Evolutionary conservation across 73 alveolate genomes (phyloP).

Genomic region (Paraurostyla sp.): DNA sequence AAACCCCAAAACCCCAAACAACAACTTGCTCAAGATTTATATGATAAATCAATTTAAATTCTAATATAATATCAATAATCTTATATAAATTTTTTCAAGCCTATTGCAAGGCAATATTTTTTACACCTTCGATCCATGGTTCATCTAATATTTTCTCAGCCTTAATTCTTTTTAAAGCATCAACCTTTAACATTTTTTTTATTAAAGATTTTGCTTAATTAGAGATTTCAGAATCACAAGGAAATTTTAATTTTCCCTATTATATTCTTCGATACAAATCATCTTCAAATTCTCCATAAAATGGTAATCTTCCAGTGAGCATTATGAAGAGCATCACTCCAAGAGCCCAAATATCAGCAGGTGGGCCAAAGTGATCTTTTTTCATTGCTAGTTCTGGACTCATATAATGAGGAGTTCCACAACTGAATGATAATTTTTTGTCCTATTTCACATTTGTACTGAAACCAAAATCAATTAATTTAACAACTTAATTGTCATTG

Average conservation of each 20-base stretch:
- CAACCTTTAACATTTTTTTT: conserved; percentile 11
- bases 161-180: background rate
- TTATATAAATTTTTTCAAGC: no score
- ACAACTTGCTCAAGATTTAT: no score
- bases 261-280: conserved; percentile 70
- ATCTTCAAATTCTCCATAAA: conserved; percentile 61
- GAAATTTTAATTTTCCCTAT: conserved; percentile 9
- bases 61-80: no score
- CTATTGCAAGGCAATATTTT: no score
- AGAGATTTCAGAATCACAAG: background rate
- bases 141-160: conserved; percentile 9
- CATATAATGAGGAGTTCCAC: conserved; percentile 81
- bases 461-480: conserved; percentile 77
- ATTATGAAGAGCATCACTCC: conserved; percentile 72
- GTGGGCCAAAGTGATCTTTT: conserved; percentile 69
- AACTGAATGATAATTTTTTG: conserved; percentile 47
- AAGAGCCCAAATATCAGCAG: conserved; percentile 79
- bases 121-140: background rate
- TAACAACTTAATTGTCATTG: conserved; percentile 14
- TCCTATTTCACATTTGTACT: conserved; percentile 49
- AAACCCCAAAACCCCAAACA: no score
- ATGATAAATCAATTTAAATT: no score
- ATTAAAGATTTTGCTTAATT: background rate
- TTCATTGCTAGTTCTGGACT: conserved; percentile 76
- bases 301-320: conserved; percentile 75